Percentiles rank a stretch among this genome's conserved stretches.
Conservation (phyloP, 192 early-diverging fungal species). For the Coemansia sp. region DNA sequence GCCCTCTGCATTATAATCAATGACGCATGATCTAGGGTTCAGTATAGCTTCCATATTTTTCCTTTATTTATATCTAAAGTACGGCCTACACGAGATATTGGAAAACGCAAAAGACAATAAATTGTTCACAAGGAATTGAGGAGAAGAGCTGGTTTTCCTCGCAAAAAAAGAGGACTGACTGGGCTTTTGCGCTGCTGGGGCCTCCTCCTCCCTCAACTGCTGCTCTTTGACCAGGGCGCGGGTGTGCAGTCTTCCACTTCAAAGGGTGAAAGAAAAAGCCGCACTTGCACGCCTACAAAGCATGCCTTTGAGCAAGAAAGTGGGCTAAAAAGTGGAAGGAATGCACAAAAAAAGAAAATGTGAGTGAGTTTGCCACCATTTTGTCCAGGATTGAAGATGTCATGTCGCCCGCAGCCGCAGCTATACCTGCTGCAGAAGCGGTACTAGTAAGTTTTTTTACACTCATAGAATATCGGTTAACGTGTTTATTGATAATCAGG, state of each 20-base stretch:
- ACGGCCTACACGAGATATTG: not conserved
- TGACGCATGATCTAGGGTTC: not conserved
- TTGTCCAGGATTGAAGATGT: not conserved
- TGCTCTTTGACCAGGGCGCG: not conserved
- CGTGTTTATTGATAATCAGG: not conserved
- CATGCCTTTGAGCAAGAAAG: not conserved
- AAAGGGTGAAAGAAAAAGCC: not conserved
- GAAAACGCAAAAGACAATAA: not conserved
- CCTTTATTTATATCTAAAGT: not conserved
- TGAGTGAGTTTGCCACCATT: not conserved
- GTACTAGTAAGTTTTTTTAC: not conserved
- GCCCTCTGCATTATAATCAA: slow-evolving; percentile 5
- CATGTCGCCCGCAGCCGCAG: not conserved
- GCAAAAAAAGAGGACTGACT: not conserved
- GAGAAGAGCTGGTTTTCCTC: not conserved
- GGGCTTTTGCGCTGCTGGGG: not conserved
- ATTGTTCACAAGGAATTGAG: not conserved
- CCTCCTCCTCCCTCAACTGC: not conserved
- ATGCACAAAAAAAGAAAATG: not conserved
- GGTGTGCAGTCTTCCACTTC: not conserved
- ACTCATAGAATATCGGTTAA: not conserved
- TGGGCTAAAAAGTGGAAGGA: not conserved
- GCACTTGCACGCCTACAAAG: not conserved
- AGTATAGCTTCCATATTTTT: not conserved
- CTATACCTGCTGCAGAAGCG: not conserved